Percentiles rank a stretch among this genome's conserved stretches.
These are phyloP conservation scores for Saprolegnia diclina DNA, from an alignment of 352 stramenopile genomes.

Conservation along the genomic window DNA sequence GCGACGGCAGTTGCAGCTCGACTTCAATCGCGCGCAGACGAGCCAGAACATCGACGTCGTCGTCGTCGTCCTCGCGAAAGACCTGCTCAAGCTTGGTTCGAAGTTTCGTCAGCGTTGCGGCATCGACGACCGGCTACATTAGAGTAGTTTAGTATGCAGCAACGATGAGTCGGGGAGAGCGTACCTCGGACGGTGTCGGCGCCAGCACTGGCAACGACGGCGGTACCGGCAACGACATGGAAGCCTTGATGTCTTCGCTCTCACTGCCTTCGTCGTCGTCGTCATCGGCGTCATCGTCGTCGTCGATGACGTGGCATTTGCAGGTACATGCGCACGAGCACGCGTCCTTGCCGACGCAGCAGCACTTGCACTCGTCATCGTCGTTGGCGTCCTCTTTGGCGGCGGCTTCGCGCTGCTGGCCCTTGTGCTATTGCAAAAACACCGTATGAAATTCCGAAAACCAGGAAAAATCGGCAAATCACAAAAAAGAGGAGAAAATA, in stretches of 20 bases:
- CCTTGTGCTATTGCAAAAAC: not conserved
- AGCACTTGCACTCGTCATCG: constrained; percentile 73
- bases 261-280: not conserved
- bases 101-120: not conserved
- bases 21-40: constrained; percentile 3
- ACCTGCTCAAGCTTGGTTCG: not conserved
- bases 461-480: not conserved
- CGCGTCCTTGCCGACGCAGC: constrained; percentile 51
- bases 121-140: too few relatives aligned
- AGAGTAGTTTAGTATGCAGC: too few relatives aligned
- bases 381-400: constrained; percentile 30
- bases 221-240: too few relatives aligned
- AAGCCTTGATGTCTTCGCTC: not conserved
- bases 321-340: constrained; percentile 48
- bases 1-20: not conserved
- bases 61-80: constrained; percentile 25
- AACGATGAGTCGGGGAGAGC: not conserved
- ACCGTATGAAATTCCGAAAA: not conserved
- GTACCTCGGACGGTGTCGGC: not conserved
- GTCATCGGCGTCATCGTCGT: constrained; percentile 41
- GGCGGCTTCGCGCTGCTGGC: not conserved
- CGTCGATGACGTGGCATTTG: constrained; percentile 49
- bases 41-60: not conserved
- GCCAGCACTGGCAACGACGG: too few relatives aligned
- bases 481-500: too few relatives aligned